Evolutionary conservation across 2,329 filamentous ascomycete species (phyloP), one percentile per base, ranked within the genome.

Genomic region (Elsinoe australis): DNA sequence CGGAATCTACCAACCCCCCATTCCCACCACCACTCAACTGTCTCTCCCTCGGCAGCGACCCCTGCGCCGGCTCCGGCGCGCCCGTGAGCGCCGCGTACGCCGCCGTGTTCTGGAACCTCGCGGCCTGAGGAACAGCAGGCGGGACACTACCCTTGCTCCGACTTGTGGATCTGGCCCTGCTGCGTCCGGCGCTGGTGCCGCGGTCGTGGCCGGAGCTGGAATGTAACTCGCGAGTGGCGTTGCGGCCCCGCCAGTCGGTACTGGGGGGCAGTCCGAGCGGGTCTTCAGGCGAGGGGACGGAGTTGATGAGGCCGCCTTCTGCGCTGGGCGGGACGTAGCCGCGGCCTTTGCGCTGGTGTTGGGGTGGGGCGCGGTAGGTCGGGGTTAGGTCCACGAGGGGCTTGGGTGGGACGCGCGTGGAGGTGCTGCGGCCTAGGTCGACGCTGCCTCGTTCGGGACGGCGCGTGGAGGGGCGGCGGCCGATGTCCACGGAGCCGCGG

Each of bases 371-470:
- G 42, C 74, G 71, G 58, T 82, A 83, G 41, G 72, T 70, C 0
- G 80, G 79, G 0, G 79, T 80, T 32, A 87, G 71, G 57, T 85
- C 83, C 22, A 88, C 66, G 4, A 88, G 71, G 1, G 84, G 83
- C 52, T 79, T 79, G 2, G 72, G 71, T 56, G 63, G 67, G 18
- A 64, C 60, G 38, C 45, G 47, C 50, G 55, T 49, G 1, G 75
- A 76, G n/a, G 62, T 64, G n/a, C 68, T 68, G 42, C 72, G 68
- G 32, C 65, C 63, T 3, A 73, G 59, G 49, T 68, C 64, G 31
- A 62, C 59, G 18, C 66, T 65, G 29, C 32, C 45, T 39, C 21
- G 36, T 2, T 57, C 39, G 15, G 34, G 49, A 17, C 49, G 50
- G 19, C 50, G 52, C 12, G 50, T 50, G 2, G 48, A 52, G 0